phyloP scores from a whole-genome alignment of 1,284 basidiomycete species.

The Heterobasidion occidentale region DNA sequence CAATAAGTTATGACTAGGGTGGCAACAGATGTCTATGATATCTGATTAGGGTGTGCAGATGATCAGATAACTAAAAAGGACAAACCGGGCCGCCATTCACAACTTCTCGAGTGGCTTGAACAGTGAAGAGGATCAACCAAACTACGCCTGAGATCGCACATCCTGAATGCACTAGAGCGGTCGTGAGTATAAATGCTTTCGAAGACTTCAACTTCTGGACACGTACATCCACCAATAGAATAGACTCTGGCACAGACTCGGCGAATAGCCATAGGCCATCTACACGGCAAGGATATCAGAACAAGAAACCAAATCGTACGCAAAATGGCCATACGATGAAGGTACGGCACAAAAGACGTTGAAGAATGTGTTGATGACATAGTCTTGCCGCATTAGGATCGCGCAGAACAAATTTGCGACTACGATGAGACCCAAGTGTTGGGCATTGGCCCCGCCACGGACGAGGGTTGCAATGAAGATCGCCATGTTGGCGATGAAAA shows the following conservation, averaged over 20 bases:
- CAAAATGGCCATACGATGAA: slow-evolving; percentile 25
- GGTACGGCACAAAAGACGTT: slow-evolving; percentile 42
- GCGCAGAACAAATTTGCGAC: slow-evolving; percentile 46
- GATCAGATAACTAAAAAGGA: neutral
- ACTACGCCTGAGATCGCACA: slow-evolving; percentile 44
- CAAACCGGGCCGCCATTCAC: slow-evolving; percentile 30
- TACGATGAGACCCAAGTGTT: slow-evolving; percentile 39
- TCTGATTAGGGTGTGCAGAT: neutral
- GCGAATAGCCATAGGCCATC: slow-evolving; percentile 48
- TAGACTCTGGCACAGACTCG: slow-evolving; percentile 46
- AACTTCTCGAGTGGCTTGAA: slow-evolving; percentile 45
- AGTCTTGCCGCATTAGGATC: slow-evolving; percentile 56
- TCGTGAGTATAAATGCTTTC: neutral
- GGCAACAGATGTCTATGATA: slow-evolving; percentile 32
- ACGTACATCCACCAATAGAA: slow-evolving; percentile 43
- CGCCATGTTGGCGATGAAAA: slow-evolving; percentile 45
- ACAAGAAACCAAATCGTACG: neutral
- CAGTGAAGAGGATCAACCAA: slow-evolving; percentile 45
- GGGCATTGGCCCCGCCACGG: slow-evolving; percentile 31
- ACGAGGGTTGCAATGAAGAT: slow-evolving; percentile 40
- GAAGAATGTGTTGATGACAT: slow-evolving; percentile 51
- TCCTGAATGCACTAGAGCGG: slow-evolving; percentile 41
- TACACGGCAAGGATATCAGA: slow-evolving; percentile 11
- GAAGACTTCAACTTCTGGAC: neutral
- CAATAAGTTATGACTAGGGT: slow-evolving; percentile 47